These are phyloP conservation scores for Gnaphalium uliginosum DNA, from an alignment of 129 eudicot species.

Conservation along the genomic window DNA sequence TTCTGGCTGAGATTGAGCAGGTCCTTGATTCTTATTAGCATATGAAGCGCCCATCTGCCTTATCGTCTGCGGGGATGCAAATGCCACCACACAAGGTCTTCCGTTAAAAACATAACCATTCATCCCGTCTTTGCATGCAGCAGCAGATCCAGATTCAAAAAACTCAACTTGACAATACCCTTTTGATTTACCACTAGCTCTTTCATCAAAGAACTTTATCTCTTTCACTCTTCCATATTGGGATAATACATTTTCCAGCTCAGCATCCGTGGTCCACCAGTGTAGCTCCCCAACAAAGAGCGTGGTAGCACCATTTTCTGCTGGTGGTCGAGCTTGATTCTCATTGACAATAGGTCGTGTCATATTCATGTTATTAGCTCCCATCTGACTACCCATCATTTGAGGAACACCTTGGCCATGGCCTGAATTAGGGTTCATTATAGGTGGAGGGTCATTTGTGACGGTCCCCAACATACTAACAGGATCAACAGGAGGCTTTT, in stretches of 20 bases:
- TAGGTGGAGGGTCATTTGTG: conserved; percentile 40
- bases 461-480: conserved; percentile 37
- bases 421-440: conserved; percentile 42
- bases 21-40: conserved; percentile 62
- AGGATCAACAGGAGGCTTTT: conserved; percentile 39
- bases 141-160: conserved; percentile 62
- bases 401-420: conserved; percentile 45
- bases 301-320: conserved; percentile 69
- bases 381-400: conserved; percentile 46
- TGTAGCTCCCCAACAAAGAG: conserved; percentile 92
- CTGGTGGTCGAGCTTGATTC: conserved; percentile 51
- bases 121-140: conserved; percentile 96
- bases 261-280: conserved; percentile 99
- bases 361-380: conserved; percentile 31
- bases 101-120: conserved; percentile 80
- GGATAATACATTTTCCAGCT: conserved; percentile 73
- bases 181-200: conserved; percentile 95
- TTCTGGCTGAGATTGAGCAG: conserved; percentile 72
- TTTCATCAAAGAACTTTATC: conserved; percentile 88
- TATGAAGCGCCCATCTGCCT: conserved; percentile 83
- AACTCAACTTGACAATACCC: conserved; percentile 98
- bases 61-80: conserved; percentile 86
- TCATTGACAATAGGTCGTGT: conserved; percentile 37
- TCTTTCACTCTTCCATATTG: conserved; percentile 93
- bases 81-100: conserved; percentile 90